Base-by-base conservation (phyloP, 1,139 yeast species). In the Pichiaceae sp. region DNA sequence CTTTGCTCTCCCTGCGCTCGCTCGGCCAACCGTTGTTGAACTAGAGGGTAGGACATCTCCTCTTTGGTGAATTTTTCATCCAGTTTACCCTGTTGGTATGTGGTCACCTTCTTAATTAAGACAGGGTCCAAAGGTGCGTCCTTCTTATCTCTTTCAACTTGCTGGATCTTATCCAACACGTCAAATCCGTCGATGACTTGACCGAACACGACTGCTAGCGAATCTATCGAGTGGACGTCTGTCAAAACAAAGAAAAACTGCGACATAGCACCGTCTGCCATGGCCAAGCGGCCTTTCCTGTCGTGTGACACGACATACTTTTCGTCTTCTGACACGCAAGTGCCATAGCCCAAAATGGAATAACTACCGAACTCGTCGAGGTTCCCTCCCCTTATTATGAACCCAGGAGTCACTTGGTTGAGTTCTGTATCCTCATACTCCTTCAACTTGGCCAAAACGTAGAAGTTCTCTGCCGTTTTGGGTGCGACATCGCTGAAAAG, bases 371-470 rank as follows among this genome's bases (percentile, higher is more conserved):
- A 71, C 48, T 85, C 85, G 57, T 72, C 70, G 65, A 78, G 75
- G 60, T 79, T 86, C 60, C 93, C 93, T 56, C 89, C 89, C 64
- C 82, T 91, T 52, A 81, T 74, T 85, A 82, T 79, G 62, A 82
- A 82, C 42, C 71, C 69, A 39, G 82, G 76, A 45, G 81, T 80
- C 35, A 82, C 80, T 58, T 91, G 67, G 68, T 82, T 91, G 73
- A 82, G 81, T 33, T 72, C 61, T 19, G 86, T 74, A 38, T 67
- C 64, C 41, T 71, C 64, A 63, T 75, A 78, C 52, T 68, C 70
- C 27, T 43, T 41, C 35, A 78, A 79, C 42, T 76, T 72, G 42
- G 81, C 64, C 44, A 81, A 62, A 39, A 76, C 73, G 57, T 76
- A 74, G 65, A 82, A 82, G 62, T 82, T 82, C 51, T 73, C 72